Evolutionary conservation across 192 early-diverging fungal species (phyloP), one percentile per base, ranked within the genome.

Genomic region (Podila epigama): DNA sequence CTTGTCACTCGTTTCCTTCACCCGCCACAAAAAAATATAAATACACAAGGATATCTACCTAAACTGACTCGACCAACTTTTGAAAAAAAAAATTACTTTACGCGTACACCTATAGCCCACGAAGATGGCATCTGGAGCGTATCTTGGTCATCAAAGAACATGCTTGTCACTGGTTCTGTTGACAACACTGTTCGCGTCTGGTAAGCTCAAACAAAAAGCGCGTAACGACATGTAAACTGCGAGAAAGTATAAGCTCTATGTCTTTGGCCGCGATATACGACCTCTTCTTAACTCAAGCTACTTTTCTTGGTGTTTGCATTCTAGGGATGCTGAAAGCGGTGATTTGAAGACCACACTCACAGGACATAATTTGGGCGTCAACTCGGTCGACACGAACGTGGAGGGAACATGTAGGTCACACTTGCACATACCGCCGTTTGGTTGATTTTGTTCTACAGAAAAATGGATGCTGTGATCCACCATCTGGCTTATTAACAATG

Each of bases 51-150:
- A n/a, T 20, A 1, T 13, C 56, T 25, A 20, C 20, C 33, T 10
- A 9, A 12, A 31, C 9, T 18, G 44, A 48, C n/a, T 44, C 41
- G 0, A 44, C 18, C 16, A 1, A 48, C n/a, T 48, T 41, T n/a
- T n/a, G n/a, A n/a, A n/a, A n/a, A n/a, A n/a, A 42, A 37, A 53
- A 28, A 12, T 51, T 63, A 41, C 32, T 20, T 31, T 42, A 9
- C 34, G 50, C 11, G 29, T 18, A 5, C 28, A 32, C 15, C 3
- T 31, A 44, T 80, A 94, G 94, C 93, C 1, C 94, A 96, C 63
- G 87, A 84, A 36, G 93, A 92, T 69, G 91, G 89, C 55, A 92
- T 96, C 61, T 96, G 94, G 94, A 71, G 85, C 51, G 90, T 92
- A 7, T 86, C 88, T n/a, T 96, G 94, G 93, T 85, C 88, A 25